Evolutionary conservation across 192 early-diverging fungal species (phyloP).

Genomic region (Entomortierella lignicola): DNA sequence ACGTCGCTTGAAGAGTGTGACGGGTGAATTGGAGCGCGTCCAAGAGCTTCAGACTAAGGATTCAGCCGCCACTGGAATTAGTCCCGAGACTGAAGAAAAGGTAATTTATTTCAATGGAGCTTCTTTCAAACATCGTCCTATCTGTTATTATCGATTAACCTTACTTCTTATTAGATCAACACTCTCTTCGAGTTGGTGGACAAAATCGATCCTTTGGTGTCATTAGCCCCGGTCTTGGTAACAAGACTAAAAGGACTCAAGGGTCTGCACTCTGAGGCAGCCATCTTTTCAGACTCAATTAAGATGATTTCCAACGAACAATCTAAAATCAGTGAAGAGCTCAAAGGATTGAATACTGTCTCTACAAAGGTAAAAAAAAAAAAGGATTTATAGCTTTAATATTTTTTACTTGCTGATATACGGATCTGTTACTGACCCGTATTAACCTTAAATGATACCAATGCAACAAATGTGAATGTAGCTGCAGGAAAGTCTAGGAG

Average conservation of each 20-base stretch:
- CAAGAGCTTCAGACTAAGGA: constrained; percentile 71
- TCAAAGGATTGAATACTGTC: constrained; percentile 71
- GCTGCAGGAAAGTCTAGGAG: constrained; percentile 64
- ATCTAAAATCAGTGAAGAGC: constrained; percentile 70
- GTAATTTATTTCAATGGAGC: constrained; percentile 5
- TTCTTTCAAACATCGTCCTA: too few species aligned
- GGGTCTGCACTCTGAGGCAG: constrained; percentile 83
- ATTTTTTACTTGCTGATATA: too few species aligned
- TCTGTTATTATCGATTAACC: not conserved
- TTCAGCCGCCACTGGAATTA: constrained; percentile 54
- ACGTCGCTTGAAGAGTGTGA: constrained; percentile 70
- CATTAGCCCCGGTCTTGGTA: constrained; percentile 82
- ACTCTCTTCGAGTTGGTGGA: constrained; percentile 76
- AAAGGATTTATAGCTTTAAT: too few species aligned
- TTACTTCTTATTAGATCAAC: constrained; percentile 61
- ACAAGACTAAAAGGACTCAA: constrained; percentile 82
- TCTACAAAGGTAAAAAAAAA: constrained; percentile 56
- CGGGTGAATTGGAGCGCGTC: constrained; percentile 74
- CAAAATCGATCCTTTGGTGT: constrained; percentile 82
- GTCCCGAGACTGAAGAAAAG: constrained; percentile 56
- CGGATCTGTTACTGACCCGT: too few species aligned
- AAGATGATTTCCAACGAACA: constrained; percentile 80
- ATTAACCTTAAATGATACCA: too few species aligned
- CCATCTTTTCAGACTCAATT: constrained; percentile 80
- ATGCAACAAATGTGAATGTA: constrained; percentile 15